Percentiles rank a stretch among this genome's conserved stretches.
Evolutionary conservation across 768 basidiomycete genomes (phyloP).

Genomic region (Suillus hirtellus): DNA sequence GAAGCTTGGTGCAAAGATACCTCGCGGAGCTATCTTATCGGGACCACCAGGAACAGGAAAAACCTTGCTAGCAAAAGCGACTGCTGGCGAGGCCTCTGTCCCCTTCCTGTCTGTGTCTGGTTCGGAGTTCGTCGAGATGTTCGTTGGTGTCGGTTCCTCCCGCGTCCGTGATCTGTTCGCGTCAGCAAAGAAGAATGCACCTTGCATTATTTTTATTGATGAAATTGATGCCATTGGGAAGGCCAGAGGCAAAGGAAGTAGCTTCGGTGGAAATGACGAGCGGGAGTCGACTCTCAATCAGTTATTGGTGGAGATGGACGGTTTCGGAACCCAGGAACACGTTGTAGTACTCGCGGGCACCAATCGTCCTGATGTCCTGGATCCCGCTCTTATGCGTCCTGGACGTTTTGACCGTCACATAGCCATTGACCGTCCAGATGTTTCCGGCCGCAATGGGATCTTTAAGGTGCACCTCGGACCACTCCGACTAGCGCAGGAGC

Average conservation of each 20-base stretch:
- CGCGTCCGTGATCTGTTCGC: conserved; percentile 97
- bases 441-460: conserved; percentile 90
- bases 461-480: conserved; percentile 91
- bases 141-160: conserved; percentile 97
- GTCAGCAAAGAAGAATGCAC: conserved; percentile 95
- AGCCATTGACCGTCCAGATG: conserved; percentile 91
- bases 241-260: conserved; percentile 74
- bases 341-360: conserved; percentile 97
- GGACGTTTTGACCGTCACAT: conserved; percentile 98
- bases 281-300: conserved; percentile 97
- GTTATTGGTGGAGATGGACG: conserved; percentile 98
- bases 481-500: conserved; percentile 61
- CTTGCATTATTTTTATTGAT: conserved; percentile 98
- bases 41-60: conserved; percentile 98
- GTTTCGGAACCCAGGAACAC: conserved; percentile 96
- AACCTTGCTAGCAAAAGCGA: conserved; percentile 96
- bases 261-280: conserved; percentile 94
- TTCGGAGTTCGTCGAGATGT: conserved; percentile 99
- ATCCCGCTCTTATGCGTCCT: conserved; percentile 92
- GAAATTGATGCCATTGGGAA: conserved; percentile 99
- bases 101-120: conserved; percentile 99
- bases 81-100: conserved; percentile 95
- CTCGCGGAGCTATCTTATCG: conserved; percentile 91
- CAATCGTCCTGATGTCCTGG: conserved; percentile 95
- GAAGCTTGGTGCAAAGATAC: conserved; percentile 96